Conservation (phyloP, 148 eudicot genomes). For the Cornus suecica region DNA sequence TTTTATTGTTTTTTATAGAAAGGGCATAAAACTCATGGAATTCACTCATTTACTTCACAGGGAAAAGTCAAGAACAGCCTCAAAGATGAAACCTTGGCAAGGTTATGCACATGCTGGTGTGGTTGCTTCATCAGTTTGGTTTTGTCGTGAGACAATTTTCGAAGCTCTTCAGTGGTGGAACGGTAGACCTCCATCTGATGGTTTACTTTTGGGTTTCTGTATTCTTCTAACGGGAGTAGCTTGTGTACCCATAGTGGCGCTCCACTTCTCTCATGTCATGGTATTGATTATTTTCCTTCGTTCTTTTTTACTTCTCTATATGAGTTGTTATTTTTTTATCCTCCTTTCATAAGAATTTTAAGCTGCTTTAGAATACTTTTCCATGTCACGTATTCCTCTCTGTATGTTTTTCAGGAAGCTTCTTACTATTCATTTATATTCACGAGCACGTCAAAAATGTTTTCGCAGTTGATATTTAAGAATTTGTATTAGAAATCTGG, state of each 20-base stretch:
- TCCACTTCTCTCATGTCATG: constrained; percentile 94
- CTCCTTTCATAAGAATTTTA: background rate
- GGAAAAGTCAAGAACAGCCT: constrained; percentile 71
- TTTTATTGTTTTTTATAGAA: constrained; percentile 1
- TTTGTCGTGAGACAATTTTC: constrained; percentile 93
- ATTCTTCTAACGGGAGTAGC: constrained; percentile 79
- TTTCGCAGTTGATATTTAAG: background rate
- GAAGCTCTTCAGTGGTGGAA: constrained; percentile 99
- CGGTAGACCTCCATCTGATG: constrained; percentile 92
- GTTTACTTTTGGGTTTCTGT: constrained; percentile 90
- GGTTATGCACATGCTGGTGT: constrained; percentile 82
- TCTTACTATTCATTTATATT: background rate
- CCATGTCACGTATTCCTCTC: background rate
- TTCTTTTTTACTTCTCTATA: background rate
- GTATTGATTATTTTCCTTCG: constrained; percentile 36
- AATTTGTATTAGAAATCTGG: background rate
- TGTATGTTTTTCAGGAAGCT: background rate
- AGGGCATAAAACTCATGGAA: constrained; percentile 2
- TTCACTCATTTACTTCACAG: constrained; percentile 39
- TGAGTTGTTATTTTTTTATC: background rate
- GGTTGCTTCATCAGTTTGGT: constrained; percentile 91
- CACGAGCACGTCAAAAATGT: background rate
- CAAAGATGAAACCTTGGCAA: constrained; percentile 97
- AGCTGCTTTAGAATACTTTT: background rate
- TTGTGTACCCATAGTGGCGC: constrained; percentile 83